Conservation (phyloP, 176 grass and related monocot species). For the Oryza rufipogon region DNA sequence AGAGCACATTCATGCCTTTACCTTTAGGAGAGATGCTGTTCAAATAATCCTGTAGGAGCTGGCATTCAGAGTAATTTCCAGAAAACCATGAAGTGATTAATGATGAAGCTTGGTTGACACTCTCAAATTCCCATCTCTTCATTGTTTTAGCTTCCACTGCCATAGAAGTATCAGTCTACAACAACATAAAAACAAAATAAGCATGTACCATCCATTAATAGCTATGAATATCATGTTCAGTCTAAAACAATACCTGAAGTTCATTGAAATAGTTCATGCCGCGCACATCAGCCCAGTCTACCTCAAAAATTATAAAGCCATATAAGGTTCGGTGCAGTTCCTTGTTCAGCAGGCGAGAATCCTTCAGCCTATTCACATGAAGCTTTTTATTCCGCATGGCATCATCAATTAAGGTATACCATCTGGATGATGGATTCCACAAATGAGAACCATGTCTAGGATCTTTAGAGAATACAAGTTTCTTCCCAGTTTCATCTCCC, state of each 20-base stretch:
- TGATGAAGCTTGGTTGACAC: slow-evolving; percentile 78
- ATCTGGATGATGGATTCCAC: slow-evolving; percentile 59
- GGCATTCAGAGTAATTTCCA: slow-evolving; percentile 56
- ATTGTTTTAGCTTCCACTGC: slow-evolving; percentile 82
- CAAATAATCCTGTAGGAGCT: slow-evolving; percentile 68
- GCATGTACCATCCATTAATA: slow-evolving; percentile 19
- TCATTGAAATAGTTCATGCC: slow-evolving; percentile 97
- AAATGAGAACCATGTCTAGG: slow-evolving; percentile 49
- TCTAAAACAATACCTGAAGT: slow-evolving; percentile 73
- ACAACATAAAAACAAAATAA: slow-evolving; percentile 27
- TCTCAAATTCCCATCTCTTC: slow-evolving; percentile 98
- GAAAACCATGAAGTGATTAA: slow-evolving; percentile 72
- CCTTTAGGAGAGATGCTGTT: slow-evolving; percentile 65
- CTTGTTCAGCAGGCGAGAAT: slow-evolving; percentile 71
- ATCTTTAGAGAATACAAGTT: slow-evolving; percentile 54
- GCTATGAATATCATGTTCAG: background rate
- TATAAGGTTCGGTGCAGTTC: slow-evolving; percentile 84
- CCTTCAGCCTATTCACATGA: slow-evolving; percentile 89
- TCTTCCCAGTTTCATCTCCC: slow-evolving; percentile 60
- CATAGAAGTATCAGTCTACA: slow-evolving; percentile 92
- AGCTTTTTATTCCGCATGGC: slow-evolving; percentile 78
- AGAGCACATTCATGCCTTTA: slow-evolving; percentile 38
- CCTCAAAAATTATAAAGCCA: slow-evolving; percentile 96
- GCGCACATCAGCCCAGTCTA: slow-evolving; percentile 80
- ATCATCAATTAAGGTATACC: slow-evolving; percentile 89